phyloP scores from a whole-genome alignment of 805 yeast genomes.

The Wickerhamomyces mucosus region DNA sequence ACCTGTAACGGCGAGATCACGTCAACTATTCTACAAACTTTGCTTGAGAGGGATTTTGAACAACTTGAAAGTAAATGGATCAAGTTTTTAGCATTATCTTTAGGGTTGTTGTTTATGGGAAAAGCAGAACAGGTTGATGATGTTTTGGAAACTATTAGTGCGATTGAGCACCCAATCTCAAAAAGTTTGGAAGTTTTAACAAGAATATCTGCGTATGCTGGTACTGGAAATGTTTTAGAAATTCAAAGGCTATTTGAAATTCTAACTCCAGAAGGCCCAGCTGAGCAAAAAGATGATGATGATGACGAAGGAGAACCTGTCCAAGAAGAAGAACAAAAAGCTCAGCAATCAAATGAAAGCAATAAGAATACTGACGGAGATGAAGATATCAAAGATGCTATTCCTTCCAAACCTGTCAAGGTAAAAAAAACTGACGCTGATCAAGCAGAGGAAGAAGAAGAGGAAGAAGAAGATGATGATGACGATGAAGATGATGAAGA shows the following conservation, averaged over 20 bases:
- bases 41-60: slow-evolving; percentile 71
- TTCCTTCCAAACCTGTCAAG: slow-evolving; percentile 12
- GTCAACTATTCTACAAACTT: slow-evolving; percentile 81
- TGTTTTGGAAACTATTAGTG: slow-evolving; percentile 86
- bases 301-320: slow-evolving; percentile 48
- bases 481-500: slow-evolving; percentile 25
- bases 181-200: slow-evolving; percentile 83
- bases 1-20: slow-evolving; percentile 93
- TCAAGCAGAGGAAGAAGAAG: slow-evolving; percentile 20
- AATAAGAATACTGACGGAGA: slow-evolving; percentile 23
- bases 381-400: slow-evolving; percentile 19
- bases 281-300: slow-evolving; percentile 44
- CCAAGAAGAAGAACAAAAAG: slow-evolving; percentile 23
- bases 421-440: slow-evolving; percentile 12
- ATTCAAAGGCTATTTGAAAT: slow-evolving; percentile 86
- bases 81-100: slow-evolving; percentile 82
- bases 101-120: slow-evolving; percentile 87
- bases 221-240: slow-evolving; percentile 94
- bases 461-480: slow-evolving; percentile 19
- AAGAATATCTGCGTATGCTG: slow-evolving; percentile 90
- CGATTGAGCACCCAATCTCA: slow-evolving; percentile 91
- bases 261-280: slow-evolving; percentile 62
- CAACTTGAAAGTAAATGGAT: slow-evolving; percentile 84
- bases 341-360: slow-evolving; percentile 5
- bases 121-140: slow-evolving; percentile 91